Evolutionary conservation across 208 protist species (phyloP).

Genomic region (Crithidia bombi): DNA sequence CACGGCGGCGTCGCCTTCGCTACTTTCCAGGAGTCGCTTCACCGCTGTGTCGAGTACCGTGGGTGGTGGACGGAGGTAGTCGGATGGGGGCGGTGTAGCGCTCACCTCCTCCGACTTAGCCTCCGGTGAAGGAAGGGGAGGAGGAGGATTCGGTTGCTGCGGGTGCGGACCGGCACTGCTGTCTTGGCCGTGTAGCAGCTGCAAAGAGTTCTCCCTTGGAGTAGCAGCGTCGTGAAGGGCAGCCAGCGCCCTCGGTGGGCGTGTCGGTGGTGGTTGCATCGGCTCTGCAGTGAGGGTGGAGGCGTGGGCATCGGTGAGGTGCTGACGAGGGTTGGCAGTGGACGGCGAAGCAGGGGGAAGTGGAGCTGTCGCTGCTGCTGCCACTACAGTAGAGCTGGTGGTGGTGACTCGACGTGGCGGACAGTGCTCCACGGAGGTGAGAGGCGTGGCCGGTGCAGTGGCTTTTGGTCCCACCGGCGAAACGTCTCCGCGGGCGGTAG

Average conservation of each 20-base stretch:
- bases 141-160: background rate
- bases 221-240: background rate
- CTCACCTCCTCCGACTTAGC: background rate
- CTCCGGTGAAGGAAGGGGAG: no score
- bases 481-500: background rate
- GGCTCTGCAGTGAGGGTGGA: background rate
- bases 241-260: background rate
- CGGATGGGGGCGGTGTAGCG: background rate
- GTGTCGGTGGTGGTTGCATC: background rate
- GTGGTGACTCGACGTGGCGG: background rate
- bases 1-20: background rate
- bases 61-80: slow-evolving; percentile 3
- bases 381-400: background rate
- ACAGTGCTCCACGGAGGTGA: slow-evolving; percentile 16
- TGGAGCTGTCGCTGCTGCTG: background rate
- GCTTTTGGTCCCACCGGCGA: background rate
- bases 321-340: slow-evolving; percentile 32
- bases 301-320: slow-evolving; percentile 8
- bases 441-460: background rate
- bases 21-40: slow-evolving; percentile 9
- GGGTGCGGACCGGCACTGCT: no score
- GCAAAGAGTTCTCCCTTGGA: background rate
- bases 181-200: background rate
- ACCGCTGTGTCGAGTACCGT: slow-evolving; percentile 4
- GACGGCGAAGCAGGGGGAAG: slow-evolving; percentile 20